Evolutionary conservation across 495 filamentous ascomycete genomes (phyloP).

Genomic region (Penicillium daleae): DNA sequence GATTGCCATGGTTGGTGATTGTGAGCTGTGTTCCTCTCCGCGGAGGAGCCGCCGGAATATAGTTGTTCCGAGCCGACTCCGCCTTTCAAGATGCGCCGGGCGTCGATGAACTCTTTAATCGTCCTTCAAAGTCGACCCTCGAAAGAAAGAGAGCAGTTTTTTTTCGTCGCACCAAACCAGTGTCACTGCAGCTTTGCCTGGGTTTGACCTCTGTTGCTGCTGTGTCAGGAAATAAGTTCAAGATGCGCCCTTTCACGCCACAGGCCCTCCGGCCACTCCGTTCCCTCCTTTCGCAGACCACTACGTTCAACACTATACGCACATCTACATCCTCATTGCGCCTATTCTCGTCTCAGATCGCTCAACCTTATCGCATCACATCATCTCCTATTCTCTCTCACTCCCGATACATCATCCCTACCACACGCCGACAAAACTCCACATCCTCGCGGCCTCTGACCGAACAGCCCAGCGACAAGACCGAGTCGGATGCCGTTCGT

Average conservation of each 20-base stretch:
- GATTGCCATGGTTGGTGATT: neutral
- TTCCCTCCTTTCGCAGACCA: conserved; percentile 14
- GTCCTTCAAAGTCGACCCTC: neutral
- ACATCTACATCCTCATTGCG: conserved; percentile 14
- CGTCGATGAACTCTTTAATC: neutral
- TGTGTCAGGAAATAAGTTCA: neutral
- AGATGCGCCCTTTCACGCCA: conserved; percentile 28
- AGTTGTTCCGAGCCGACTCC: conserved; percentile 11
- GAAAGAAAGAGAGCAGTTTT: neutral
- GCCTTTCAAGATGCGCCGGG: neutral
- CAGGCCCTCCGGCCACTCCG: conserved; percentile 27
- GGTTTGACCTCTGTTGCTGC: neutral
- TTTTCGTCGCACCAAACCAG: neutral
- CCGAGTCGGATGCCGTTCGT: conserved; percentile 36
- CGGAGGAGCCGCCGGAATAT: conserved; percentile 26
- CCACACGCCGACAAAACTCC: conserved; percentile 37
- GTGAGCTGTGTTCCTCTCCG: conserved; percentile 21
- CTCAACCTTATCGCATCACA: conserved; percentile 5
- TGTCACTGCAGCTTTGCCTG: neutral
- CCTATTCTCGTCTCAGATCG: conserved; percentile 20
- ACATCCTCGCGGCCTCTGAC: conserved; percentile 35
- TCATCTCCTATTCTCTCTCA: conserved; percentile 7
- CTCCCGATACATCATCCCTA: conserved; percentile 10
- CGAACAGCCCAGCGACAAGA: conserved; percentile 24
- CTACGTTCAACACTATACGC: conserved; percentile 14